Percentiles rank a stretch among this genome's conserved stretches.
phyloP scores from a whole-genome alignment of 23 red algal genomes.

The Chondrus crispus region DNA sequence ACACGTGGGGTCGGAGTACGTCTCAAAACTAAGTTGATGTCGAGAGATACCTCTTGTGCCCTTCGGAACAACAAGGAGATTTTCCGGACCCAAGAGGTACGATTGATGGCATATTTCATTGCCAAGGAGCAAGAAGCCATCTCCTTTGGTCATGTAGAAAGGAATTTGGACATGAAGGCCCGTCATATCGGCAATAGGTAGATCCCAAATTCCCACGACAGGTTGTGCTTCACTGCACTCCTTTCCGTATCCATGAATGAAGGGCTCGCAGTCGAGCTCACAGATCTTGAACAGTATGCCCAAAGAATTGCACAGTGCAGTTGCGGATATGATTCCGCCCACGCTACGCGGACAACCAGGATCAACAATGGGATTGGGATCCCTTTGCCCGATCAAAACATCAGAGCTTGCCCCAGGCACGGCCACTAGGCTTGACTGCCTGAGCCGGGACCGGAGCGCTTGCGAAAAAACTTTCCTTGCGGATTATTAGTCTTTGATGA shows the following conservation, averaged over 20 bases:
- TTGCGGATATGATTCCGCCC: background rate
- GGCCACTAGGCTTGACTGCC: background rate
- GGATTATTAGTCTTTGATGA: too few species aligned
- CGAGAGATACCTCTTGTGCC: background rate
- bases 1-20: background rate
- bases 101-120: background rate
- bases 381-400: background rate
- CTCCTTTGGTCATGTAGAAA: background rate
- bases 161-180: background rate
- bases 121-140: background rate
- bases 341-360: background rate
- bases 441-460: background rate
- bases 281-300: background rate
- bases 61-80: background rate
- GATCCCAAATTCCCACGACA: background rate
- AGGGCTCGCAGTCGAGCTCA: background rate
- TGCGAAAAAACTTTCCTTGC: slow-evolving; percentile 1
- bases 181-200: background rate
- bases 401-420: background rate
- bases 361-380: background rate
- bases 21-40: background rate
- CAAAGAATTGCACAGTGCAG: background rate
- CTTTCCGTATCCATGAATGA: background rate
- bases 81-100: background rate
- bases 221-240: background rate